Base-by-base conservation (phyloP, 1,139 yeast species). In the Yamadazyma friedrichii region DNA sequence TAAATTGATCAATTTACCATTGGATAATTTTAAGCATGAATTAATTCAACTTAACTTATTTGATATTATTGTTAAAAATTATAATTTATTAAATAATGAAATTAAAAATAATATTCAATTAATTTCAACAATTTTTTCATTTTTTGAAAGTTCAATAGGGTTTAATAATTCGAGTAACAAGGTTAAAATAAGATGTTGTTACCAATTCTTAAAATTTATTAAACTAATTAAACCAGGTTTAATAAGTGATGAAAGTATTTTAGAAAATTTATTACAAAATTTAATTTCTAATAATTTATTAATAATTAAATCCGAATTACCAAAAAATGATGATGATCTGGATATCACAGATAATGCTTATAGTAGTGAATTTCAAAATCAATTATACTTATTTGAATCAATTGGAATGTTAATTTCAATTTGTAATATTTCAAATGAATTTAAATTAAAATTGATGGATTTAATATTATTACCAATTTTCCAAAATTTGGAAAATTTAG, bases 181-280 rank as follows among this genome's bases (percentile, higher is more conserved):
- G 48, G 96, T 91, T 9, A 81, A 91, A 53, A 73, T 82, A 44
- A 80, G 98, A 60, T 76, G 94, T 39, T 93, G 98, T 96, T 93
- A 88, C 59, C 68, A 91, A 48, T 87, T 93, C 52, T 84, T 84
- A 55, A 78, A 95, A 57, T 87, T 89, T 54, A 74, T 91, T 51
- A 88, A 86, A 58, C 66, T 84, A 36, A 83, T 93, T 2, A 85
- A 82, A 56, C 88, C 91, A 25, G 52, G 53, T 15, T 24, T 45
- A 6, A 66, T 78, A 41, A 65, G 42, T 33, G 50, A 56, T 34
- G 64, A 57, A 38, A 46, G 55, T 8, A 61, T 66, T 31, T 56
- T 69, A 29, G 71, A 58, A 39, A 56, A 58, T 58, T 42, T 80
- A 65, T 53, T 70, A 58, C 44, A 65, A 56, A 53, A 69, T 45